These are phyloP conservation scores for Bretziella fagacearum DNA, from an alignment of 2,329 filamentous ascomycete genomes.

Conservation along the genomic window DNA sequence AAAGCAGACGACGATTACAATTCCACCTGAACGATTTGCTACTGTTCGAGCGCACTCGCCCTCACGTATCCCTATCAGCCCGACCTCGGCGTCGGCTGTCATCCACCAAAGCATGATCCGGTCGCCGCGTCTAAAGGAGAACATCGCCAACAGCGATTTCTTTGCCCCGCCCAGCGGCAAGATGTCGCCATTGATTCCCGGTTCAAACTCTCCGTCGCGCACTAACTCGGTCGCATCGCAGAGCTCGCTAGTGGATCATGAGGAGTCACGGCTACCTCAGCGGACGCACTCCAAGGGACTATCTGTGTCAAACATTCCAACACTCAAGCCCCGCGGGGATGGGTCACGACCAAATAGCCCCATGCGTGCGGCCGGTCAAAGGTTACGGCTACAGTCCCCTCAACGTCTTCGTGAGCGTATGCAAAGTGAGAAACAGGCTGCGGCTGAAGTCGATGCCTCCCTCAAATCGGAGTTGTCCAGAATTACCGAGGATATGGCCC, in stretches of 20 bases:
- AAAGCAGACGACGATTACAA: constrained; percentile 13
- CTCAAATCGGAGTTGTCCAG: constrained; percentile 61
- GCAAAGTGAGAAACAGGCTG: constrained; percentile 60
- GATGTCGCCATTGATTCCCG: background rate
- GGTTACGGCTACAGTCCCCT: constrained; percentile 51
- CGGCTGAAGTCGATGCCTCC: constrained; percentile 50
- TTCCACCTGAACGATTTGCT: constrained; percentile 13
- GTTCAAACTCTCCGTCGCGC: constrained; percentile 15
- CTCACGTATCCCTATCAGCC: constrained; percentile 37
- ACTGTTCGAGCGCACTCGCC: constrained; percentile 23
- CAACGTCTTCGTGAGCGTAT: constrained; percentile 72
- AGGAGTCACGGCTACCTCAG: constrained; percentile 8
- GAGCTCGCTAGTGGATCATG: constrained; percentile 3
- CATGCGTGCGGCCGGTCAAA: constrained; percentile 30
- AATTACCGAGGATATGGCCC: constrained; percentile 65
- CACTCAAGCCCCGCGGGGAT: constrained; percentile 26
- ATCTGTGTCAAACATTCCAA: constrained; percentile 38
- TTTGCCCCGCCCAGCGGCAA: constrained; percentile 14
- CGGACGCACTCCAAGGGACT: constrained; percentile 31
- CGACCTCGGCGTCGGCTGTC: constrained; percentile 20
- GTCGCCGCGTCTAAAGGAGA: constrained; percentile 34
- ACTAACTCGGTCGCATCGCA: constrained; percentile 14
- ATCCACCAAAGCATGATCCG: constrained; percentile 19
- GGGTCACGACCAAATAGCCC: constrained; percentile 18
- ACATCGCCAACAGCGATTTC: constrained; percentile 20